Evolutionary conservation across 352 stramenopile genomes (phyloP).

Genomic region (Phytophthora brassicae): DNA sequence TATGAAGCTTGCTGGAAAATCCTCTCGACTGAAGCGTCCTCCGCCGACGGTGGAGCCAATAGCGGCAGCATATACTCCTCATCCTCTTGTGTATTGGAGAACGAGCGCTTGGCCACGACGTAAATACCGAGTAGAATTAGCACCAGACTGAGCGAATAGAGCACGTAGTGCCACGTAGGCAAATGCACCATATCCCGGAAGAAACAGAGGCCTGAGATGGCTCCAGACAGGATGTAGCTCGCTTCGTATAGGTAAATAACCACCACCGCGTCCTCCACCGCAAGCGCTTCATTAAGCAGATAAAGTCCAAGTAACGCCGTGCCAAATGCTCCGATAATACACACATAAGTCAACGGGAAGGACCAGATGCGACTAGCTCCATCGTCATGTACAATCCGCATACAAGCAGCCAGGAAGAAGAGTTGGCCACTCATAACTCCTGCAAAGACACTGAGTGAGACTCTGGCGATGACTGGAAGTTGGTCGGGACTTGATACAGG

Average conservation of each 20-base stretch:
- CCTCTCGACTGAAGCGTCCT: conserved; percentile 43
- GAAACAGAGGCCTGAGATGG: conserved; percentile 78
- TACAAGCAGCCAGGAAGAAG: conserved; percentile 72
- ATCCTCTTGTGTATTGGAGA: conserved; percentile 37
- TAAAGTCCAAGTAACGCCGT: conserved; percentile 72
- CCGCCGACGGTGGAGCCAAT: conserved; percentile 43
- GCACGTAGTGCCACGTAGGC: conserved; percentile 64
- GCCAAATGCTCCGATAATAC: conserved; percentile 57
- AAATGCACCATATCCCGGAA: conserved; percentile 79
- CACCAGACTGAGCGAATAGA: conserved; percentile 71
- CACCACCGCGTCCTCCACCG: conserved; percentile 80
- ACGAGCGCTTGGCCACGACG: conserved; percentile 59
- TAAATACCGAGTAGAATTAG: conserved; percentile 78
- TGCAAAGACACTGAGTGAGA: conserved; percentile 63
- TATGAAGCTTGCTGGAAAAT: conserved; percentile 63
- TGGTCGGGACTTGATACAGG: too few relatives aligned
- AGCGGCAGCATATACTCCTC: conserved; percentile 63
- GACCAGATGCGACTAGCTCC: conserved; percentile 42
- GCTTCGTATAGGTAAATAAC: conserved; percentile 86
- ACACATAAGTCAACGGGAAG: conserved; percentile 71
- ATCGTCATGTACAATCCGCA: conserved; percentile 67
- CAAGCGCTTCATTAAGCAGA: conserved; percentile 74
- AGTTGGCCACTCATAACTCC: conserved; percentile 78
- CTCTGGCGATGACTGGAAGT: conserved; percentile 40
- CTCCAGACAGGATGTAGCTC: conserved; percentile 74